Conservation (phyloP, 2,329 filamentous ascomycete genomes). For the Xylariaceae sp. region DNA sequence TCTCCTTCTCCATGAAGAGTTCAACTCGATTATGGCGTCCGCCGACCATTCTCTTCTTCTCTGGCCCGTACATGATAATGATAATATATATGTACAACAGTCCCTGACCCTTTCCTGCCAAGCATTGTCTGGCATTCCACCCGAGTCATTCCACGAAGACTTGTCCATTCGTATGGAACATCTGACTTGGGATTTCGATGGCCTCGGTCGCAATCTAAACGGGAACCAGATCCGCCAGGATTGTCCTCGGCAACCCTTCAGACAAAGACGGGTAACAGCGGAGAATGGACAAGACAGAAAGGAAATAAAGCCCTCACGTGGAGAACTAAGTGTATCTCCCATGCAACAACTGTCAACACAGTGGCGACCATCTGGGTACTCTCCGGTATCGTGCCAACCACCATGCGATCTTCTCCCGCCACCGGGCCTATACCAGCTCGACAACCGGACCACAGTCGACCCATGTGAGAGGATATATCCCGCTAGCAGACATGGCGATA, state of each 20-base stretch:
- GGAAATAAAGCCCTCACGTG: neutral
- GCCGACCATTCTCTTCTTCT: slow-evolving; percentile 20
- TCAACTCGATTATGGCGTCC: slow-evolving; percentile 21
- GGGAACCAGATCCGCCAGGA: slow-evolving; percentile 16
- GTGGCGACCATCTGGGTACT: slow-evolving; percentile 10
- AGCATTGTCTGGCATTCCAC: slow-evolving; percentile 6
- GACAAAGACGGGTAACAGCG: neutral
- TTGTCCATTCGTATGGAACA: neutral
- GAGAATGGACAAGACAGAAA: neutral
- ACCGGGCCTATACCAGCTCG: slow-evolving; percentile 5
- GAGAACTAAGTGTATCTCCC: neutral
- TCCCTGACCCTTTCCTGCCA: neutral
- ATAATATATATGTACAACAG: neutral
- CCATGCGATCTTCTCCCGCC: slow-evolving; percentile 5
- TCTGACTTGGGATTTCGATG: slow-evolving; percentile 11
- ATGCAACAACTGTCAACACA: slow-evolving; percentile 3
- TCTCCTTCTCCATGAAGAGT: slow-evolving; percentile 25
- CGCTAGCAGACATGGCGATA: slow-evolving; percentile 1
- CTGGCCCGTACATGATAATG: neutral
- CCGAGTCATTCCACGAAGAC: slow-evolving; percentile 5
- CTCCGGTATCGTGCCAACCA: slow-evolving; percentile 7
- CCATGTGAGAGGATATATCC: neutral
- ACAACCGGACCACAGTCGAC: neutral
- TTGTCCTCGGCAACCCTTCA: slow-evolving; percentile 10
- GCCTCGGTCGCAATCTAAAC: slow-evolving; percentile 13